phyloP scores from a whole-genome alignment of 2,329 filamentous ascomycete species.

The Zasmidium citrigriseum region DNA sequence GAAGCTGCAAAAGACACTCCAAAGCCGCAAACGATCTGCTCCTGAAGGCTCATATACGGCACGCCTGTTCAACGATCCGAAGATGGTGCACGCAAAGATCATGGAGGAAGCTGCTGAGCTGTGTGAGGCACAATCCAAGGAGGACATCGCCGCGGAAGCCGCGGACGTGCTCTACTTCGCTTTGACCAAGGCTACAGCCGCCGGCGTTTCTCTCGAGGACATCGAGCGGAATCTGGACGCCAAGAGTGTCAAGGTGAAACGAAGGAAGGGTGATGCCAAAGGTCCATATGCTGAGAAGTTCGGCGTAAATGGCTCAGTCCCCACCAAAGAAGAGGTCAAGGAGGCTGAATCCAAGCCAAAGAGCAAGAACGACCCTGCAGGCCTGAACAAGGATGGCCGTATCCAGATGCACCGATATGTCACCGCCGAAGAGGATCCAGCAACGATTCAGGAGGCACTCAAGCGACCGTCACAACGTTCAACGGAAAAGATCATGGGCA shows the following conservation, averaged over 20 bases:
- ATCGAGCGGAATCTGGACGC: conserved; percentile 90
- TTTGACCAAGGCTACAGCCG: conserved; percentile 80
- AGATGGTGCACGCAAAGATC: conserved; percentile 89
- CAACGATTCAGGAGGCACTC: conserved; percentile 71
- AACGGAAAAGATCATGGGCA: conserved; percentile 88
- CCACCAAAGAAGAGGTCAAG: conserved; percentile 43
- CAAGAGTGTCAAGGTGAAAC: conserved; percentile 93
- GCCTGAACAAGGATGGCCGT: conserved; percentile 50
- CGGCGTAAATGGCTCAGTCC: conserved; percentile 54
- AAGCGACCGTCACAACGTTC: conserved; percentile 92
- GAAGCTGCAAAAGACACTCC: conserved; percentile 82
- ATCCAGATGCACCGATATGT: conserved; percentile 85
- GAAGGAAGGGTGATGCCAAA: conserved; percentile 91
- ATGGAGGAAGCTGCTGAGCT: conserved; percentile 98
- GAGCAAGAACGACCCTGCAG: conserved; percentile 52
- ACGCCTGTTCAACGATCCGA: conserved; percentile 85
- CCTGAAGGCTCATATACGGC: conserved; percentile 92
- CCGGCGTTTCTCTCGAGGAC: conserved; percentile 82
- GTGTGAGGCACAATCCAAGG: conserved; percentile 69
- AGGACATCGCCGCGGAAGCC: conserved; percentile 5
- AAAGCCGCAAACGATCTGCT: conserved; percentile 77
- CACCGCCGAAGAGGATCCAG: conserved; percentile 62
- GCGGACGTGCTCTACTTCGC: conserved; percentile 76
- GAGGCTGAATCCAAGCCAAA: conserved; percentile 58
- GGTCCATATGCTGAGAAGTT: conserved; percentile 86